phyloP scores from a whole-genome alignment of 2,329 filamentous ascomycete species.

The Stagonosporopsis chrysanthemi region DNA sequence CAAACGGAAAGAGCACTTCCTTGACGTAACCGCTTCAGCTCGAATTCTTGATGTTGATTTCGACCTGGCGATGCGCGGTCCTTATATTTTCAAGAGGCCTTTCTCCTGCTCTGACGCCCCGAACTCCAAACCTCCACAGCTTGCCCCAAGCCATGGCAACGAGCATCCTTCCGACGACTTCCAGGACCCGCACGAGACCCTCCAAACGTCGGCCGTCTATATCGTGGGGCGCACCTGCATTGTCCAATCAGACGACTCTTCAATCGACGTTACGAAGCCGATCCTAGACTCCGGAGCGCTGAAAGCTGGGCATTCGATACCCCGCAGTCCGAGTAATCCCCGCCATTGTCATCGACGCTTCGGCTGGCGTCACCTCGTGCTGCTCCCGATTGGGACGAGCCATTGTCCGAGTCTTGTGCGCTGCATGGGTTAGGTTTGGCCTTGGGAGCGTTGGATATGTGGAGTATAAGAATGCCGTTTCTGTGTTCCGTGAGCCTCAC shows the following conservation, averaged over 20 bases:
- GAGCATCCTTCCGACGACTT: constrained; percentile 18
- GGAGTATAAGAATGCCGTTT: constrained; percentile 6
- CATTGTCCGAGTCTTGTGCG: constrained; percentile 20
- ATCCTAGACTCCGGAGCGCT: constrained; percentile 27
- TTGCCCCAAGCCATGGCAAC: neutral
- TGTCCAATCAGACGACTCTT: constrained; percentile 24
- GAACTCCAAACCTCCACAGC: neutral
- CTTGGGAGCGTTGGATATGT: constrained; percentile 2
- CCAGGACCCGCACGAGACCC: constrained; percentile 18
- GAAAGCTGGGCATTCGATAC: constrained; percentile 19
- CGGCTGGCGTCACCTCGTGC: constrained; percentile 9
- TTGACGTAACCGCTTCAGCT: constrained; percentile 12
- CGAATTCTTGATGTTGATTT: neutral
- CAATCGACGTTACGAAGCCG: constrained; percentile 26
- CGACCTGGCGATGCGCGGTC: constrained; percentile 6
- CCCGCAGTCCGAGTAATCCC: constrained; percentile 32
- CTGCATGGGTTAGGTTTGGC: neutral
- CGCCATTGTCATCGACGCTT: constrained; percentile 2
- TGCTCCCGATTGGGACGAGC: constrained; percentile 13
- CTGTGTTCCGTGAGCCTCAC: constrained; percentile 11
- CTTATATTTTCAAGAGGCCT: constrained; percentile 6
- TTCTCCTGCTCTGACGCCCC: neutral
- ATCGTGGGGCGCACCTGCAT: constrained; percentile 9
- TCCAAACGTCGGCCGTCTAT: constrained; percentile 15
- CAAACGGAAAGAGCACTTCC: constrained; percentile 7